Base-by-base conservation (phyloP, 176 grass and related monocot species). In the Triticum dicoccoides region DNA sequence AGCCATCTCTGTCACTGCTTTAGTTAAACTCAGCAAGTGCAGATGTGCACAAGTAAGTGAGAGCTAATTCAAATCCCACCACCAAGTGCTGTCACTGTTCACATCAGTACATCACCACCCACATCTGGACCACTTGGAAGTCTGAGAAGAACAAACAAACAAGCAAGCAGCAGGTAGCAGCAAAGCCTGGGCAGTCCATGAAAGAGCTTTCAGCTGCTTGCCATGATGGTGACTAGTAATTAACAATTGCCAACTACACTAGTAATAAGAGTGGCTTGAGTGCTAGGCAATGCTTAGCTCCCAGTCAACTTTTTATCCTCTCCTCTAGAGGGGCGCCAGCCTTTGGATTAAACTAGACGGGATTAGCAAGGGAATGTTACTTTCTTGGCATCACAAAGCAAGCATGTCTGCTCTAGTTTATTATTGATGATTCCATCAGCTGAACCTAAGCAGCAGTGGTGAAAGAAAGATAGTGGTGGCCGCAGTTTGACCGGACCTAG, bases 231-330 rank as follows among this genome's bases (percentile, higher is more conserved):
- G 86, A 91, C 86, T 80, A 85, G 86, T 70, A 77, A 63, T 85
- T 88, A 88, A 88, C 69, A 84, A 91, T 63, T 23, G 81, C 59
- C 76, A 91, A 76, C 68, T 69, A 49, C 11, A 52, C 49, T 54
- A 17, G 51, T 54, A 18, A 54, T 52, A 81, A 84, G 85, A 24
- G 71, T 42, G 71, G 47, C 67, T 83, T 85, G 47, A 89, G 78
- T 73, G 61, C 63, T 86, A 86, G 80, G 85, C 81, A 68, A 80
- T 58, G 81, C 30, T 76, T 88, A 88, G 77, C 76, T 91, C 33
- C 81, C 85, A 88, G 77, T 80, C 82, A 51, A 84, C 89, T 85
- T 91, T 91, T 81, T 85, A 85, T 81, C 84, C 89, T 68, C 84
- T 59, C 27, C 38, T 80, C 75, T 75, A 59, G 76, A 87, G 39